Percentiles rank a stretch among this genome's conserved stretches.
Evolutionary conservation across 495 filamentous ascomycete genomes (phyloP).

Genomic region (Xylaria acuta): DNA sequence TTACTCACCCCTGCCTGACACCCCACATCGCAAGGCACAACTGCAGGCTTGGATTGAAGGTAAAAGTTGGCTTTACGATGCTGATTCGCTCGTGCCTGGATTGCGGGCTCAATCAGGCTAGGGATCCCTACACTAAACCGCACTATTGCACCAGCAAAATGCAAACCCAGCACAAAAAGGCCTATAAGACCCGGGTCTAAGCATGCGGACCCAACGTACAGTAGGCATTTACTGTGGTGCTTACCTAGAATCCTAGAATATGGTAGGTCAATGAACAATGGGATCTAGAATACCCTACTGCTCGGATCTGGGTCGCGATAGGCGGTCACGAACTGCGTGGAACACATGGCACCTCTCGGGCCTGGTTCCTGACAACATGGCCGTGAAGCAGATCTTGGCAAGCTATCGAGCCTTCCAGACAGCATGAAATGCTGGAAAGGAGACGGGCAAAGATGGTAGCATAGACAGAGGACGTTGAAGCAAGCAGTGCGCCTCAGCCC

Average conservation of each 20-base stretch:
- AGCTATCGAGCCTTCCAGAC: background rate
- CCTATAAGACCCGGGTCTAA: slow-evolving; percentile 1
- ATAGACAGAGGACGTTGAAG: background rate
- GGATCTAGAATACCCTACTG: slow-evolving; percentile 4
- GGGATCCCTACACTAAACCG: slow-evolving; percentile 9
- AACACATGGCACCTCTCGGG: slow-evolving; percentile 29
- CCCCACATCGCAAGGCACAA: slow-evolving; percentile 18
- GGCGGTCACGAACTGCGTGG: slow-evolving; percentile 19
- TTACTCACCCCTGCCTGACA: slow-evolving; percentile 18
- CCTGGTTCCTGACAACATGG: slow-evolving; percentile 4
- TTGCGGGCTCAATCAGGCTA: slow-evolving; percentile 19
- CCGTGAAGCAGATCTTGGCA: background rate
- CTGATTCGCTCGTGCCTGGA: slow-evolving; percentile 26
- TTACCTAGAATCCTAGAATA: background rate
- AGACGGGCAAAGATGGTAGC: background rate
- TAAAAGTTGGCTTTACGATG: slow-evolving; percentile 10
- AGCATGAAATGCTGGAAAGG: background rate
- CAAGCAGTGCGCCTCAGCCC: slow-evolving; percentile 12
- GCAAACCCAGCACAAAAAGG: slow-evolving; percentile 3
- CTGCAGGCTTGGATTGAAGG: slow-evolving; percentile 1
- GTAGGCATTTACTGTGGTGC: background rate
- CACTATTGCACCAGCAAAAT: background rate
- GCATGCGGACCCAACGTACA: background rate
- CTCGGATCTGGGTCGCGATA: slow-evolving; percentile 19
- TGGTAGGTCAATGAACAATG: background rate